These are phyloP conservation scores for Conoideocrella luteorostrata DNA, from an alignment of 2,329 filamentous ascomycete genomes.

Conservation along the genomic window DNA sequence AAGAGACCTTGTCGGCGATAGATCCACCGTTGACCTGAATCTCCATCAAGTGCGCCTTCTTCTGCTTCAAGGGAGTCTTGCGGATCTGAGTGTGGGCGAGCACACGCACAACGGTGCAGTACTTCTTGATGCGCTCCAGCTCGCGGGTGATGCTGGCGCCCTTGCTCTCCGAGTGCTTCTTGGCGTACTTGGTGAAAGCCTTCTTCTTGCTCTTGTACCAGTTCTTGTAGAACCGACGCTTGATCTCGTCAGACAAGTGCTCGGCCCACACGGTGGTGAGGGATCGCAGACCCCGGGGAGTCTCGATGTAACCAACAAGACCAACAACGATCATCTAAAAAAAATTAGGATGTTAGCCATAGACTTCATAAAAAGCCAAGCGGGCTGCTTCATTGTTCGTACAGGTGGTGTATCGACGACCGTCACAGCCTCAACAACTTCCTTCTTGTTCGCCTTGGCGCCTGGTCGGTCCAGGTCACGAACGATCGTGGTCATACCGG, in stretches of 20 bases:
- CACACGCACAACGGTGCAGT: slow-evolving; percentile 98
- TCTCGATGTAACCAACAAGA: slow-evolving; percentile 99
- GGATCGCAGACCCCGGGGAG: slow-evolving; percentile 96
- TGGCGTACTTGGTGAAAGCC: slow-evolving; percentile 99
- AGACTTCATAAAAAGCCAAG: slow-evolving; percentile 62
- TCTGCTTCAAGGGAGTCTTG: slow-evolving; percentile 99
- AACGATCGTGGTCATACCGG: slow-evolving; percentile 99
- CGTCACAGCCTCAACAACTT: slow-evolving; percentile 83
- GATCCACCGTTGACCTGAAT: slow-evolving; percentile 99
- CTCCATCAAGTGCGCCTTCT: slow-evolving; percentile 99
- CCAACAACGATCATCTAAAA: slow-evolving; percentile 97
- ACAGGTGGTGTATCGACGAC: slow-evolving; percentile 93
- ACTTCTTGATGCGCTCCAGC: slow-evolving; percentile 99
- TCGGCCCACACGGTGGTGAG: slow-evolving; percentile 99
- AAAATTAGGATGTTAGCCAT: slow-evolving; percentile 58
- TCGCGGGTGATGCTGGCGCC: slow-evolving; percentile 90
- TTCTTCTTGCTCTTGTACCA: slow-evolving; percentile 99
- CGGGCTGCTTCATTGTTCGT: slow-evolving; percentile 79
- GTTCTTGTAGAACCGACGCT: slow-evolving; percentile 99
- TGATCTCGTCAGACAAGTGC: slow-evolving; percentile 97
- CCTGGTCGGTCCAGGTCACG: slow-evolving; percentile 98
- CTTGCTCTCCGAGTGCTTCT: slow-evolving; percentile 96
- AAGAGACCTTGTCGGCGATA: slow-evolving; percentile 93
- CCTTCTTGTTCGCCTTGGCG: slow-evolving; percentile 99
- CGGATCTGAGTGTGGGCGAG: slow-evolving; percentile 99